A percentile compares a stretch with the other conserved stretches of the same genome.
Conservation (phyloP, 495 filamentous ascomycete genomes). For the Podospora pseudopauciseta region DNA sequence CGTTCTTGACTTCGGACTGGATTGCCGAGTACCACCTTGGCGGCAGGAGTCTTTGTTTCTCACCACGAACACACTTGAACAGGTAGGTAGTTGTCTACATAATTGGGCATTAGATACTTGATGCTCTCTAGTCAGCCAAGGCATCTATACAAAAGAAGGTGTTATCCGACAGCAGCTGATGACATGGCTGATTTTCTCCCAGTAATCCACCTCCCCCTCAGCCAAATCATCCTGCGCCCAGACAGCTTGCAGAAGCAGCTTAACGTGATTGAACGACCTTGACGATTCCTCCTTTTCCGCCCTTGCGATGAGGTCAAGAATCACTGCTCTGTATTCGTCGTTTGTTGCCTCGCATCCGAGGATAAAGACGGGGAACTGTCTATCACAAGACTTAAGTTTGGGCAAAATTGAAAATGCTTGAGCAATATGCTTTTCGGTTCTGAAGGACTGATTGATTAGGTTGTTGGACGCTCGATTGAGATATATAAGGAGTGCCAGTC, state of each 20-base stretch:
- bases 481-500: slow-evolving; percentile 33
- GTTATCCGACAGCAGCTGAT: slow-evolving; percentile 30
- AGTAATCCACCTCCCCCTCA: slow-evolving; percentile 30
- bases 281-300: slow-evolving; percentile 25
- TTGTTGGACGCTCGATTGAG: slow-evolving; percentile 28
- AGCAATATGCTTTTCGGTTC: slow-evolving; percentile 4
- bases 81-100: no score
- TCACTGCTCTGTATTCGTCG: slow-evolving; percentile 32
- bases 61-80: no score
- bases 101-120: no score
- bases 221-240: slow-evolving; percentile 43
- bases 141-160: slow-evolving; percentile 28
- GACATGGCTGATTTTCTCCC: slow-evolving; percentile 29
- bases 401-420: neutral
- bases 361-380: slow-evolving; percentile 38
- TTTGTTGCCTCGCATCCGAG: slow-evolving; percentile 39
- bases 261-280: slow-evolving; percentile 28
- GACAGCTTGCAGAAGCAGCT: slow-evolving; percentile 30
- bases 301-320: slow-evolving; percentile 34
- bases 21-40: neutral
- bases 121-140: neutral
- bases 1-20: neutral
- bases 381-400: slow-evolving; percentile 19
- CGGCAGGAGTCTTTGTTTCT: neutral
- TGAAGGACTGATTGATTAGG: slow-evolving; percentile 19